Base-by-base conservation (phyloP, 352 stramenopile species). In the Globisporangium cystogenes region DNA sequence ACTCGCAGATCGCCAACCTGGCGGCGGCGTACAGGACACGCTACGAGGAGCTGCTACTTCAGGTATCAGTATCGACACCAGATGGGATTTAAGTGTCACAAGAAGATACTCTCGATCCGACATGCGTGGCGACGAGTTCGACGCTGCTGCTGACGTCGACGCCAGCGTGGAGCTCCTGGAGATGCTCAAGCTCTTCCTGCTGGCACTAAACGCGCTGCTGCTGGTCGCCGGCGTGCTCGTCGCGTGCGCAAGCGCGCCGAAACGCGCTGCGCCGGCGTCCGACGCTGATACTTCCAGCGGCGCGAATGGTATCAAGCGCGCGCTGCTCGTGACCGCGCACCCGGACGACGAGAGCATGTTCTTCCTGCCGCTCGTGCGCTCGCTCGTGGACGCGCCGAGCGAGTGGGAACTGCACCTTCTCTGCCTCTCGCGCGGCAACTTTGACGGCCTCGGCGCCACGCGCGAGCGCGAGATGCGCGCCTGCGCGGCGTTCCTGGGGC, bases 341-440 rank as follows among this genome's bases (percentile, higher is more conserved):
- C 95, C 95, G 40, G 95, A 98, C 60, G 95, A 98, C 65, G 95
- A 98, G 70, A 96, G 87, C 67, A 98, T 98, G 94, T 98, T 98
- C 64, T 98, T 98, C 74, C 43, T 98, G 54, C 95, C 95, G 4
- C 79, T 97, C 24, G 83, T 84, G 55, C 67, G 77, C 36, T 92
- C 68, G 41, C 64, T 89, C 8, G 46, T 26, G 5, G 35, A 65
- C 8, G 51, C 18, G 48, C 53, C 45, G 5, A 23, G 59, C 20
- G 37, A 63, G 43, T 92, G 78, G 81, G 48, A 86, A n/a, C 65
- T 71, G 6, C 82, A 92, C 44, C 62, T 98, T 49, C 60, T 98
- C 7, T 98, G 91, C 62, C 79, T 98, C 1, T 98, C 90, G 46
- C 57, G 70, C 24, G 88, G 89, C n/a, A 91, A 97, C 65, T 97